Conservation (phyloP, 306 rosid species). For the Gastrolobium bilobum region DNA sequence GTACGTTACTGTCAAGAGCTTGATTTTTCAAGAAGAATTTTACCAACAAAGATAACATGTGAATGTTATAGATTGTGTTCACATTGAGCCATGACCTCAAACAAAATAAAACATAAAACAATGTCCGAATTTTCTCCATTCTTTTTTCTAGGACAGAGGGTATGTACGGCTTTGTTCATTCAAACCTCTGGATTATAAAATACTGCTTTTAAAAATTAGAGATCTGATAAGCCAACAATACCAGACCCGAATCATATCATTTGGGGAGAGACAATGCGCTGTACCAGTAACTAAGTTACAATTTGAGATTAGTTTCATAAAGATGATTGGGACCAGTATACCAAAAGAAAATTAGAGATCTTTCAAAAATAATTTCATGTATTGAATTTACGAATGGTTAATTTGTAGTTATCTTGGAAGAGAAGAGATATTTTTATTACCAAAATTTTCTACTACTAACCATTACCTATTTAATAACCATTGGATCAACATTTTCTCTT, state of each 20-base stretch:
- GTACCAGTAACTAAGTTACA: too few relatives aligned
- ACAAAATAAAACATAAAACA: background rate
- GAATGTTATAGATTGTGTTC: background rate
- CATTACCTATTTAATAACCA: too few relatives aligned
- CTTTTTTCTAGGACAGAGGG: background rate
- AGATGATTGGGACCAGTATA: too few relatives aligned
- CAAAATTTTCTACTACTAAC: too few relatives aligned
- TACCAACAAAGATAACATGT: background rate
- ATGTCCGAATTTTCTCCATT: background rate
- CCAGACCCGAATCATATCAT: too few relatives aligned
- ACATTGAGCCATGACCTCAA: background rate
- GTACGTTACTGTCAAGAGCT: conserved; percentile 19
- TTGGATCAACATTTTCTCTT: too few relatives aligned
- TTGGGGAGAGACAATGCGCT: too few relatives aligned
- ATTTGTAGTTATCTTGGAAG: background rate
- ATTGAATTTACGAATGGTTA: background rate
- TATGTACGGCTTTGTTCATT: background rate
- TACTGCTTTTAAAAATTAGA: background rate
- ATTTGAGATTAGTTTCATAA: too few relatives aligned
- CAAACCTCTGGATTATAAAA: background rate
- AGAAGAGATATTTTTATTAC: too few relatives aligned
- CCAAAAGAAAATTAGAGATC: background rate
- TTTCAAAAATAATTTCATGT: background rate
- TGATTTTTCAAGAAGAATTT: background rate
- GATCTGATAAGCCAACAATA: background rate